Evolutionary conservation across 169 alveolate genomes (phyloP), one percentile per base, ranked within the genome.

Genomic region (Cystoisospora suis): DNA sequence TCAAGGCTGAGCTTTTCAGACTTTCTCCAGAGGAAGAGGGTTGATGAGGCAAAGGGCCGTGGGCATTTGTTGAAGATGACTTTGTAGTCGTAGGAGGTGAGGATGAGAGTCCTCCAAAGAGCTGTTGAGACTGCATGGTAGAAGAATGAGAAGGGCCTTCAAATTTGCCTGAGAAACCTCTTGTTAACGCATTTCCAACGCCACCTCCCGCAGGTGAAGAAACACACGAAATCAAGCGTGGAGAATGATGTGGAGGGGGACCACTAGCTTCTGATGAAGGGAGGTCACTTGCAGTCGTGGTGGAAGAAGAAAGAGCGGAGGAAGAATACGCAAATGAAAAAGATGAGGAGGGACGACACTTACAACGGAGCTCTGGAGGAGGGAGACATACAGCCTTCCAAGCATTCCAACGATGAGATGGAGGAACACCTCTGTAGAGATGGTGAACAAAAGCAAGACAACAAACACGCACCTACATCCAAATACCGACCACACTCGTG

Each of bases 341-440:
- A 0, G 23, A 38, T 20, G 53, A 72, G 83, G 46, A 72, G 2
- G 49, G 42, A 27, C 42, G 32, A 27, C 83, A 72, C 3, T 34
- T 9, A 27, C 83, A 72, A 0, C 83, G 83, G 12, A 12, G 83
- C 83, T 42, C 90, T 36, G 81, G 69, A 7, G 65, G 69, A 53
- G 44, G 81, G 69, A 59, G 65, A 9, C 81, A 72, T 7, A 85
- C 69, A 32, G 90, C 79, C 40, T 42, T 23, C 90, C 90, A 85
- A 38, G 90, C 90, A 32, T 45, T 36, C 90, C 90, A 85, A 7
- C 90, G 75, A 45, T 85, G 70, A 0, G 90, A 58, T 5, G 90
- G 90, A 1, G 90, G 90, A 56, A 85, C 90, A 27, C 90, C 90
- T n/a, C 90, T 85, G 81, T n/a, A 5, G 38, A 15, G 29, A 53